Conservation (phyloP, 352 stramenopile species). For the Globisporangium iwayamae region DNA sequence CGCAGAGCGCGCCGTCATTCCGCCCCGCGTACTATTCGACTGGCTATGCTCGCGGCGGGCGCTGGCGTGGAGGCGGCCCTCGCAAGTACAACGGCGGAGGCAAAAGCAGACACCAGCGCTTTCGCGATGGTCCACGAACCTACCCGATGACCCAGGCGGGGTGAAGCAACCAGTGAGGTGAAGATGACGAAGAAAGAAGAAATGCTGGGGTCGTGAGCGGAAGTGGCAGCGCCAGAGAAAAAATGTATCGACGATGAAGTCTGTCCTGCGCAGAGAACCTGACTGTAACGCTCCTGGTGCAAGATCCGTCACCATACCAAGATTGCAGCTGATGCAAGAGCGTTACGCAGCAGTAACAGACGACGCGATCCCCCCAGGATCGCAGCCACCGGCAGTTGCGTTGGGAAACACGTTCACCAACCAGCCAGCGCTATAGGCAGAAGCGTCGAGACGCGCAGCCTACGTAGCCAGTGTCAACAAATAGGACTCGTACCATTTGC, state of each 20-base stretch:
- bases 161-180: conserved; percentile 2
- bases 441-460: no score
- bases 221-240: neutral
- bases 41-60: conserved; percentile 43
- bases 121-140: conserved; percentile 17
- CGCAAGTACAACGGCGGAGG: conserved; percentile 45
- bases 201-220: neutral
- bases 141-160: conserved; percentile 17
- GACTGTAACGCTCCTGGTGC: neutral
- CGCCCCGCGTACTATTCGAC: conserved; percentile 41
- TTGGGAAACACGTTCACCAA: no score
- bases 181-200: neutral
- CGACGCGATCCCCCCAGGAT: no score
- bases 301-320: no score
- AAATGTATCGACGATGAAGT: neutral
- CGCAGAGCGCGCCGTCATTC: conserved; percentile 43
- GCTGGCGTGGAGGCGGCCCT: conserved; percentile 40
- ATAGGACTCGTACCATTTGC: neutral
- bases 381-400: no score
- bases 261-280: neutral
- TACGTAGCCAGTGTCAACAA: no score
- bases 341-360: no score
- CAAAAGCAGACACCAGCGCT: conserved; percentile 35
- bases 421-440: no score
- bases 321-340: no score